Base-by-base conservation (phyloP, 2,329 filamentous ascomycete species). In the Ophiostoma perfectum region DNA sequence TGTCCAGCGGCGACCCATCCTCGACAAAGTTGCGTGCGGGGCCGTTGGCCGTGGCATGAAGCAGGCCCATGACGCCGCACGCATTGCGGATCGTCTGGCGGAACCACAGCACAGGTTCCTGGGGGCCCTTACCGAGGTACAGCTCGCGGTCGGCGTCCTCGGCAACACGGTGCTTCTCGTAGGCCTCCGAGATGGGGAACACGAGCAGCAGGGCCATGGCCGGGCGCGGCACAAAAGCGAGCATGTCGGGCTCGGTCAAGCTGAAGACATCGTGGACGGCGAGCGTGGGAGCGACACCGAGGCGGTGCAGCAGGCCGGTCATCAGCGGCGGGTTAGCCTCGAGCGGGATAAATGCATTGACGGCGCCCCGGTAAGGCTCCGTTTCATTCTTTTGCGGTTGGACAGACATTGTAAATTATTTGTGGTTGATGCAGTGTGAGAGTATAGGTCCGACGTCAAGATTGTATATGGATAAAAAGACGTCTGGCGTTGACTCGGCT, bases 71-170 rank as follows among this genome's bases (percentile, higher is more conserved):
- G 62, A 97, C 80, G 0, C 94, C 94, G 77, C 94, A 98, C 0
- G 94, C 92, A 77, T 98, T 96, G 70, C 90, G 86, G 74, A 98
- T 97, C 0, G 93, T 98, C 81, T 98, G 94, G 73, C 87, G 90
- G 83, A 93, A 98, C 95, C 94, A 99, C 7, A 96, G 75, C 0
- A 97, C 91, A 5, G 91, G 89, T 75, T 97, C 92, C 0, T 75
- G 75, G 0, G 84, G 79, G 1, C 93, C 93, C 18, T 81, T 83
- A 60, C 89, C 90, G 0, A 77, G 76, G 80, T 97, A 97, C 52
- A 88, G 85, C 2, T 80, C 72, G 58, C 81, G 80, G 36, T 83
- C 77, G 66, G 81, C 80, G 79, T 97, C 93, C 81, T 97, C 93
- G 60, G 86, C 82, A 69, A 85, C 78, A 44, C 93, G 90, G 76